phyloP scores from a whole-genome alignment of 495 filamentous ascomycete species.

The Hypoxylon perforatum region DNA sequence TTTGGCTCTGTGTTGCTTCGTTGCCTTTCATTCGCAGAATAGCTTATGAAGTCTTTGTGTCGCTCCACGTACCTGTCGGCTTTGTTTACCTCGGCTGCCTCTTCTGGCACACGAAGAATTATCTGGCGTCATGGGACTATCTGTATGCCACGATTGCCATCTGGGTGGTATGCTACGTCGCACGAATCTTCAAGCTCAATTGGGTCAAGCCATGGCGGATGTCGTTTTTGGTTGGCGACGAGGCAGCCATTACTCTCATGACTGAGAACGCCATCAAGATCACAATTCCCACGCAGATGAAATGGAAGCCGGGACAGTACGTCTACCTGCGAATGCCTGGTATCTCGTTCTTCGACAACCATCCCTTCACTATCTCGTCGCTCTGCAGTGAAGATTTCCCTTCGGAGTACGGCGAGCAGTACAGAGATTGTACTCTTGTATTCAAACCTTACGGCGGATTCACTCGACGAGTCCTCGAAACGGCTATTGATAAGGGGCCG shows the following conservation, averaged over 20 bases:
- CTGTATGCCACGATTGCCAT: constrained; percentile 84
- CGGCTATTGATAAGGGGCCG: constrained; percentile 81
- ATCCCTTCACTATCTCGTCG: constrained; percentile 95
- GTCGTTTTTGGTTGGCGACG: constrained; percentile 86
- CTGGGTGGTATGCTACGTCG: constrained; percentile 73
- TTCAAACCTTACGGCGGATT: constrained; percentile 93
- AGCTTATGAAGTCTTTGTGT: constrained; percentile 85
- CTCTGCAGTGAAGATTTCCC: constrained; percentile 86
- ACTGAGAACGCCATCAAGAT: constrained; percentile 93
- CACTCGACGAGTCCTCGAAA: constrained; percentile 80
- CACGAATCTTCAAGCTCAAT: constrained; percentile 81
- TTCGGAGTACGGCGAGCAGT: constrained; percentile 85
- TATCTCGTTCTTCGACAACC: constrained; percentile 88
- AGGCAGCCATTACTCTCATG: constrained; percentile 85
- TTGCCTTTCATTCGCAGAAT: constrained; percentile 71
- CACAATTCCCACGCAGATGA: constrained; percentile 91
- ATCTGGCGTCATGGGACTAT: constrained; percentile 90
- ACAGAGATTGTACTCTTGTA: constrained; percentile 87
- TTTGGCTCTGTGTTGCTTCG: constrained; percentile 85
- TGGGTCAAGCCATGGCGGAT: constrained; percentile 84
- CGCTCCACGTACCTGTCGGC: constrained; percentile 83
- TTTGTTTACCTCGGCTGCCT: constrained; percentile 84
- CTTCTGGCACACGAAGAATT: constrained; percentile 97
- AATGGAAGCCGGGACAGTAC: constrained; percentile 93
- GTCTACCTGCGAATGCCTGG: constrained; percentile 94